Conservation (phyloP, 1,284 basidiomycete species). For the Papiliotrema terrestris region DNA sequence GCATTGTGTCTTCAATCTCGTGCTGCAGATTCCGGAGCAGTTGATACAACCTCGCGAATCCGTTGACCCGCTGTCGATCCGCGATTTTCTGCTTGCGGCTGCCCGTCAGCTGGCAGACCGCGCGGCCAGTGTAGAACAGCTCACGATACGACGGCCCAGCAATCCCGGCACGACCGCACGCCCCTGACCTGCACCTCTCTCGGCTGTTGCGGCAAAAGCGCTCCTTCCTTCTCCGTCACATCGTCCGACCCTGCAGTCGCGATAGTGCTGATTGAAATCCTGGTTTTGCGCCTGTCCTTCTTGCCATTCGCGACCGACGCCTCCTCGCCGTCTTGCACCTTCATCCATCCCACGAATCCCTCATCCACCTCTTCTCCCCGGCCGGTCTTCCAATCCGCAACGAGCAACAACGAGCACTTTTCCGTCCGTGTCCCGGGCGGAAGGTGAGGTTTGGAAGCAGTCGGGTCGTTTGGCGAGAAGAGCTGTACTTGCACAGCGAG, state of each 20-base stretch:
- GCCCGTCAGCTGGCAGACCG: neutral
- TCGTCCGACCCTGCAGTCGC: neutral
- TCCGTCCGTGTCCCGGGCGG: slow-evolving; percentile 57
- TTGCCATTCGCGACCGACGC: slow-evolving; percentile 36
- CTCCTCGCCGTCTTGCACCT: slow-evolving; percentile 41
- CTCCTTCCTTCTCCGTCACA: slow-evolving; percentile 10
- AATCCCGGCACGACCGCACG: slow-evolving; percentile 76
- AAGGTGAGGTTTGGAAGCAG: slow-evolving; percentile 20
- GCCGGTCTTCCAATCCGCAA: slow-evolving; percentile 70
- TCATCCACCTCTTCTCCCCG: slow-evolving; percentile 79
- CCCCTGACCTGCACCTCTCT: slow-evolving; percentile 76
- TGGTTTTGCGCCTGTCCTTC: slow-evolving; percentile 23
- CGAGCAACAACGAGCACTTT: slow-evolving; percentile 72
- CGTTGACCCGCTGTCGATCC: slow-evolving; percentile 61
- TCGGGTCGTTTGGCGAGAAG: slow-evolving; percentile 35
- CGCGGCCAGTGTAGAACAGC: slow-evolving; percentile 34
- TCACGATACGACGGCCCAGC: slow-evolving; percentile 72
- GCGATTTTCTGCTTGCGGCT: slow-evolving; percentile 77
- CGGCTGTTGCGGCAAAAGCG: slow-evolving; percentile 38
- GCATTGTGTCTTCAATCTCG: slow-evolving; percentile 66
- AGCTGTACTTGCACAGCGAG: slow-evolving; percentile 51
- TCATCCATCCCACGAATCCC: slow-evolving; percentile 67
- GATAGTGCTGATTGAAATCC: slow-evolving; percentile 4
- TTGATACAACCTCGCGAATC: slow-evolving; percentile 67
- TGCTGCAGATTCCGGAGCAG: slow-evolving; percentile 71